These are phyloP conservation scores for Mycena rosella DNA, from an alignment of 768 basidiomycete genomes.

Conservation along the genomic window DNA sequence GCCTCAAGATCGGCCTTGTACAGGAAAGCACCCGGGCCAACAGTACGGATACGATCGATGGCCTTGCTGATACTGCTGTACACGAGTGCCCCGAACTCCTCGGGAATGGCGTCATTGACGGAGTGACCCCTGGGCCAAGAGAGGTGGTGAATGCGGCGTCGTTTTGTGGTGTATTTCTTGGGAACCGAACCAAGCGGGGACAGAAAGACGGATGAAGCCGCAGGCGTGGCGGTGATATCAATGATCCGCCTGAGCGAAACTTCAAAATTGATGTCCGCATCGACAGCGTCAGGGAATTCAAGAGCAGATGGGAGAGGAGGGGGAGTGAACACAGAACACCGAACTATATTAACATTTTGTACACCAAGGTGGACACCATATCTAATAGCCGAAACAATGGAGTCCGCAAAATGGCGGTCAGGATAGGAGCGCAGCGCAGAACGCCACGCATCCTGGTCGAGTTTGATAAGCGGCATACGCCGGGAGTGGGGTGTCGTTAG, in stretches of 20 bases:
- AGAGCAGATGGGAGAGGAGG: slow-evolving; percentile 28
- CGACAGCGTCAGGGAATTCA: slow-evolving; percentile 18
- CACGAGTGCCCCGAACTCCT: slow-evolving; percentile 15
- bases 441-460: slow-evolving; percentile 4
- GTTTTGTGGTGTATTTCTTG: slow-evolving; percentile 29
- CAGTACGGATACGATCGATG: slow-evolving; percentile 16
- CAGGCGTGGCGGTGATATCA: slow-evolving; percentile 18
- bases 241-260: slow-evolving; percentile 24
- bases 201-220: not conserved
- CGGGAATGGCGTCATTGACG: slow-evolving; percentile 35
- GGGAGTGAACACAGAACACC: not conserved
- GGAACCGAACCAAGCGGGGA: slow-evolving; percentile 36
- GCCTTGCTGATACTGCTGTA: slow-evolving; percentile 24
- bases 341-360: not conserved
- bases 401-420: slow-evolving; percentile 21
- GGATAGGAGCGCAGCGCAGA: slow-evolving; percentile 5
- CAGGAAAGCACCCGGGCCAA: slow-evolving; percentile 12
- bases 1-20: slow-evolving; percentile 29
- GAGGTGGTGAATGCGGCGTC: slow-evolving; percentile 34
- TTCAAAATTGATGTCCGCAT: slow-evolving; percentile 18
- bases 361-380: slow-evolving; percentile 31
- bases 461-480: slow-evolving; percentile 21
- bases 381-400: slow-evolving; percentile 10
- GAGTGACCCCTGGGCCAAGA: slow-evolving; percentile 28
- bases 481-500: slow-evolving; percentile 21